Conservation (phyloP, 345 rosid species). For the Rubroshorea leprosula region DNA sequence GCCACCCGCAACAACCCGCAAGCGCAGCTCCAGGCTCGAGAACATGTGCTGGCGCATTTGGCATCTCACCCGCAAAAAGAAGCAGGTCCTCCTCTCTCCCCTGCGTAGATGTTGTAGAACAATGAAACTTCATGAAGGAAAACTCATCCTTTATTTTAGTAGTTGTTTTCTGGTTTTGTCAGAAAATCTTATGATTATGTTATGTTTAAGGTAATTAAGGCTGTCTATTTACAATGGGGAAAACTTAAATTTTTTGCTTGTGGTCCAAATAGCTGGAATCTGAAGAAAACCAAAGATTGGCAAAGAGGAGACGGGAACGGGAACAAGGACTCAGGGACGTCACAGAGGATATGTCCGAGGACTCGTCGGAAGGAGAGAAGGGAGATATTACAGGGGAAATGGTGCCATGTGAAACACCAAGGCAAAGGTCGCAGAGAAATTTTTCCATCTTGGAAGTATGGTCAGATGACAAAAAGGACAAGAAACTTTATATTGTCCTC, state of each 20-base stretch:
- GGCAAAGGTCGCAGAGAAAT: conserved; percentile 50
- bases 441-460: conserved; percentile 77
- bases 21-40: conserved; percentile 91
- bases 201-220: background rate
- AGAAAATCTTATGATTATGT: background rate
- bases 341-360: conserved; percentile 84
- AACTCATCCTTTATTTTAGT: no score
- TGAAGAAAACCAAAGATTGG: conserved; percentile 61
- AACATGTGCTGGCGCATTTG: conserved; percentile 99
- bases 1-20: conserved; percentile 91
- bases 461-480: conserved; percentile 93
- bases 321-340: conserved; percentile 85
- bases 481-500: conserved; percentile 81
- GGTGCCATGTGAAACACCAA: conserved; percentile 61
- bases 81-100: conserved; percentile 50
- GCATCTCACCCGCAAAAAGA: conserved; percentile 98
- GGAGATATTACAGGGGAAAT: conserved; percentile 65
- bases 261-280: conserved; percentile 53
- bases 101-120: no score
- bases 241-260: conserved; percentile 7
- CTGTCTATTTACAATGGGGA: background rate
- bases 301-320: conserved; percentile 60
- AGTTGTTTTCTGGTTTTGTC: no score
- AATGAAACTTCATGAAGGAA: no score
- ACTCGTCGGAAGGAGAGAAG: conserved; percentile 93